Conservation (phyloP, 495 filamentous ascomycete genomes). For the Penicillium malachiteum region DNA sequence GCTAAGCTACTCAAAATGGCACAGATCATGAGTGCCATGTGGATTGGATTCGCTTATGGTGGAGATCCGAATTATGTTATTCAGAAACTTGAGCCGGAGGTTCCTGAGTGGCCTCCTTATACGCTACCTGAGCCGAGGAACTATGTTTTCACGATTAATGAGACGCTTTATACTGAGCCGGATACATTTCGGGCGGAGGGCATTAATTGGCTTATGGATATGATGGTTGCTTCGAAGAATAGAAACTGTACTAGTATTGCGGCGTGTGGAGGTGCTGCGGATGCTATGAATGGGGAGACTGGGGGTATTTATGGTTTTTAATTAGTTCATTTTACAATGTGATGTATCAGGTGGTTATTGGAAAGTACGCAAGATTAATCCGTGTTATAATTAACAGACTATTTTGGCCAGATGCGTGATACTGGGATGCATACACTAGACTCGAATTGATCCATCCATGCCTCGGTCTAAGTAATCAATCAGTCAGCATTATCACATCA, state of each 20-base stretch:
- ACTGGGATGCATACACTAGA: too few species aligned
- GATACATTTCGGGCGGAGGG: neutral
- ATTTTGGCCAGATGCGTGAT: too few species aligned
- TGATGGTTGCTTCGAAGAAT: neutral
- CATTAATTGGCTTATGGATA: neutral
- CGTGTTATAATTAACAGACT: too few species aligned
- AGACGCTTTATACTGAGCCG: neutral
- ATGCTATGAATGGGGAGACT: neutral
- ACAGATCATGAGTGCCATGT: neutral
- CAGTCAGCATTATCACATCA: too few species aligned
- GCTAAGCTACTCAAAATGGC: neutral
- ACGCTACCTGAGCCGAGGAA: neutral
- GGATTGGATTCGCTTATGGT: neutral
- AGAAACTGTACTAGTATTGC: neutral
- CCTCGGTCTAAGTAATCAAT: too few species aligned
- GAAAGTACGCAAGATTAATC: too few species aligned
- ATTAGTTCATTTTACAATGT: neutral
- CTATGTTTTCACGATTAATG: neutral
- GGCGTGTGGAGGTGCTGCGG: neutral
- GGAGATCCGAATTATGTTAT: neutral
- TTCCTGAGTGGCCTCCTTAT: neutral
- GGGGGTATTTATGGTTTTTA: neutral
- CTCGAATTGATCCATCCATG: too few species aligned
- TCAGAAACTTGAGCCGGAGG: neutral
- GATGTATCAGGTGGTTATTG: too few species aligned